phyloP scores from a whole-genome alignment of 306 rosid genomes.

The Abrus precatorius region DNA sequence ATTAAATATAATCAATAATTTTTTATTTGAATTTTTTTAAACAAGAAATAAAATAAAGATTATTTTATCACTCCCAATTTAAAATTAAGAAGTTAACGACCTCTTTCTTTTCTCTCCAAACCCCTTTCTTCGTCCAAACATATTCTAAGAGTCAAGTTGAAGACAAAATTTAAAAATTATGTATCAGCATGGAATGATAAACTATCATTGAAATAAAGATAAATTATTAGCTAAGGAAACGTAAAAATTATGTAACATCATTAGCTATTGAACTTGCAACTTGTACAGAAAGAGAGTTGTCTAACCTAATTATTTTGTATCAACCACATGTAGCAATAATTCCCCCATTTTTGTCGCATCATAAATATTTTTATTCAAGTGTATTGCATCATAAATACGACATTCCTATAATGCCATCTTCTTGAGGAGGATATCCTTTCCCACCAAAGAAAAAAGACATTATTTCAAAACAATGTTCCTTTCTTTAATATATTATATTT shows the following conservation, averaged over 20 bases:
- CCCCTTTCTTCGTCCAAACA: background rate
- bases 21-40: too few species aligned
- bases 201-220: background rate
- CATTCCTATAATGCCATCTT: background rate
- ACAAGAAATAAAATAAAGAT: background rate
- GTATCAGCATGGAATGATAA: background rate
- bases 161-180: background rate
- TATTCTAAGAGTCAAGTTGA: background rate
- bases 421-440: constrained; percentile 3
- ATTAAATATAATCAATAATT: too few species aligned
- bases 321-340: background rate
- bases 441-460: background rate
- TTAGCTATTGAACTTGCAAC: background rate
- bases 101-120: background rate
- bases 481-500: background rate
- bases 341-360: background rate
- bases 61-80: background rate
- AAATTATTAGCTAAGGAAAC: background rate
- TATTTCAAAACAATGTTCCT: background rate
- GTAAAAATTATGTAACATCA: constrained; percentile 4
- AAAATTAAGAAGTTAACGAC: background rate
- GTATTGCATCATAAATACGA: background rate
- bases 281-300: background rate
- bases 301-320: background rate
- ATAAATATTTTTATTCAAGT: background rate